phyloP scores from a whole-genome alignment of 331 rosid species.

The Stylosanthes scabra region DNA sequence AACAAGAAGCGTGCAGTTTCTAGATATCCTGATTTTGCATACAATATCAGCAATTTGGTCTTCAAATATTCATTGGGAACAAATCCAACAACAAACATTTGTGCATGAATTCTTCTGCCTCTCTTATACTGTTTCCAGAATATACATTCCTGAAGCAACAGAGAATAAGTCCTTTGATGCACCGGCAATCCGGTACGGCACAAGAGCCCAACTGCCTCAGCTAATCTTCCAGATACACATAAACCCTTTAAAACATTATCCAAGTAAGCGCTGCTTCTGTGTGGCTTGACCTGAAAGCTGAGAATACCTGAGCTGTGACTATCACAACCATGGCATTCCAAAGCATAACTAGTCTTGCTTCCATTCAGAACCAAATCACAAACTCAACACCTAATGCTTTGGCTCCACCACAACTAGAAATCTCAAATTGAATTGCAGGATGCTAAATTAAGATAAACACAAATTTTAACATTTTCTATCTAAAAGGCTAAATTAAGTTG shows the following conservation, averaged over 20 bases:
- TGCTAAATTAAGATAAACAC: slow-evolving; percentile 4
- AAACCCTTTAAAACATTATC: slow-evolving; percentile 56
- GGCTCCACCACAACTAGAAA: background rate
- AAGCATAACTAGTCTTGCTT: slow-evolving; percentile 4
- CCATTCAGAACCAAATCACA: slow-evolving; percentile 31
- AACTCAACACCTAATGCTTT: slow-evolving; percentile 7
- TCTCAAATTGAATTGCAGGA: slow-evolving; percentile 2
- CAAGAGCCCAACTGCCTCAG: slow-evolving; percentile 67
- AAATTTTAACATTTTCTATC: background rate
- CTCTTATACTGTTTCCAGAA: slow-evolving; percentile 63
- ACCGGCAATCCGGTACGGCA: slow-evolving; percentile 48
- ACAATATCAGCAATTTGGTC: slow-evolving; percentile 69
- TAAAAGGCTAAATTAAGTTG: background rate
- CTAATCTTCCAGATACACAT: slow-evolving; percentile 66
- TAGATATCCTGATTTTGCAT: slow-evolving; percentile 66
- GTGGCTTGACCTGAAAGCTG: slow-evolving; percentile 81
- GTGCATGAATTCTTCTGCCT: slow-evolving; percentile 74
- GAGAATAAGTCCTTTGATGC: slow-evolving; percentile 56
- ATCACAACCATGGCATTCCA: slow-evolving; percentile 40
- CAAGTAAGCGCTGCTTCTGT: slow-evolving; percentile 39
- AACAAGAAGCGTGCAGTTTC: slow-evolving; percentile 59
- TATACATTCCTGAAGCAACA: slow-evolving; percentile 82
- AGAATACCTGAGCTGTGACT: slow-evolving; percentile 53
- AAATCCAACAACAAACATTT: slow-evolving; percentile 70
- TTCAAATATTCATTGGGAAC: slow-evolving; percentile 62